Conservation (phyloP, 2,329 filamentous ascomycete species). For the Exserohilum rostratum region DNA sequence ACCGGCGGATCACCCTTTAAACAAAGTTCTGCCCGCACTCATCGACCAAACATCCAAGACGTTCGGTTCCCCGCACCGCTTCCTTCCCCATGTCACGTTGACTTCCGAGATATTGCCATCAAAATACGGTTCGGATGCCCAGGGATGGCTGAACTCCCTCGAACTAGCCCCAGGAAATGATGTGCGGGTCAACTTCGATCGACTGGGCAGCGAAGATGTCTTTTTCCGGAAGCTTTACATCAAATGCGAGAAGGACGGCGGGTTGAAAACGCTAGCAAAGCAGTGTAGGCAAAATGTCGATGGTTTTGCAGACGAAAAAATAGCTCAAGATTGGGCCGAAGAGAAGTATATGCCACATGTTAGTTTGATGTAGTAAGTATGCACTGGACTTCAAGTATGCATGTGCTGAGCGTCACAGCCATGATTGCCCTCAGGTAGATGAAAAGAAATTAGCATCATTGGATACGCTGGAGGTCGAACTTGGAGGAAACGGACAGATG, state of each 20-base stretch:
- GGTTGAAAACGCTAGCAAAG: conserved; percentile 36
- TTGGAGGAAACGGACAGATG: conserved; percentile 29
- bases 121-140: conserved; percentile 38
- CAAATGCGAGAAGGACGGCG: conserved; percentile 38
- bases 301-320: conserved; percentile 28
- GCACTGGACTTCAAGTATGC: conserved; percentile 16
- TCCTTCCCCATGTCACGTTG: conserved; percentile 52
- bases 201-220: conserved; percentile 42
- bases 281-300: conserved; percentile 36
- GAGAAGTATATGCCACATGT: conserved; percentile 48
- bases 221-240: conserved; percentile 51
- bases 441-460: conserved; percentile 29
- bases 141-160: conserved; percentile 47
- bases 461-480: conserved; percentile 30
- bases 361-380: conserved; percentile 51
- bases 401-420: conserved; percentile 18
- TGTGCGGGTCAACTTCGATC: conserved; percentile 37
- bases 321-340: conserved; percentile 39
- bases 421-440: conserved; percentile 34
- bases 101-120: conserved; percentile 45
- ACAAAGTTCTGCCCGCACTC: conserved; percentile 37
- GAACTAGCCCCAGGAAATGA: conserved; percentile 22
- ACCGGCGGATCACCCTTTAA: conserved; percentile 41
- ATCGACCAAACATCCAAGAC: conserved; percentile 43
- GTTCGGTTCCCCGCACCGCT: conserved; percentile 46